A percentile compares a stretch with the other conserved stretches of the same genome.
These are phyloP conservation scores for Xylaria palmicola DNA, from an alignment of 495 filamentous ascomycete genomes.

Conservation along the genomic window DNA sequence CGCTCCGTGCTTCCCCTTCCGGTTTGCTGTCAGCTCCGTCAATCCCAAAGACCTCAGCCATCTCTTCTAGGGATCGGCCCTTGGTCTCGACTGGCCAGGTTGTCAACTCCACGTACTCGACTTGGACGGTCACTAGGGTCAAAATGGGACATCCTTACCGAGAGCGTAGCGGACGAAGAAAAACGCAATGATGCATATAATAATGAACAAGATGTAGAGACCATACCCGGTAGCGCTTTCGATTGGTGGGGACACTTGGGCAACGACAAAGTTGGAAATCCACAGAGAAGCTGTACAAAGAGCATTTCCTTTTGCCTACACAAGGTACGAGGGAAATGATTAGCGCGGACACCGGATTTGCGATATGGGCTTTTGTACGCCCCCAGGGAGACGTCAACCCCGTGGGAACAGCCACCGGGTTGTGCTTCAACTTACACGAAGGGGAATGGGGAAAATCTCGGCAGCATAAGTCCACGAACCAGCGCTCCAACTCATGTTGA, in stretches of 20 bases:
- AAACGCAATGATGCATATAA: slow-evolving; percentile 26
- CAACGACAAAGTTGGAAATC: slow-evolving; percentile 30
- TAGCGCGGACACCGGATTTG: not conserved
- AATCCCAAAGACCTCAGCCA: slow-evolving; percentile 14
- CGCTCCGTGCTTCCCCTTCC: not conserved
- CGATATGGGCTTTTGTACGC: not conserved
- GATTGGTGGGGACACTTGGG: slow-evolving; percentile 28
- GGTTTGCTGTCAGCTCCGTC: not conserved
- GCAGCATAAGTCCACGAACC: slow-evolving; percentile 32
- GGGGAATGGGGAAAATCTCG: slow-evolving; percentile 28
- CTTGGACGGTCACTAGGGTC: not conserved
- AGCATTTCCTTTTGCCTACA: slow-evolving; percentile 31
- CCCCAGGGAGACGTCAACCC: too few species aligned
- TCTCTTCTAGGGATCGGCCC: slow-evolving; percentile 11
- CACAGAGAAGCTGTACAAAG: slow-evolving; percentile 30
- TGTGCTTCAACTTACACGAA: slow-evolving; percentile 17
- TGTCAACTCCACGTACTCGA: not conserved
- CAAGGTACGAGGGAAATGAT: not conserved
- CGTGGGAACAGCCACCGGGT: not conserved
- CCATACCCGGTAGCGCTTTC: slow-evolving; percentile 29
- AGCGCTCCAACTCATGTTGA: slow-evolving; percentile 32
- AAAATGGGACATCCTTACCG: slow-evolving; percentile 14
- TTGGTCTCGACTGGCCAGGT: not conserved
- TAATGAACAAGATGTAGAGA: slow-evolving; percentile 27
- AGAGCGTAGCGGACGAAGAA: slow-evolving; percentile 28